A percentile compares a stretch with the other conserved stretches of the same genome.
Evolutionary conservation across 495 filamentous ascomycete genomes (phyloP).

Genomic region (Xylaria telfairii): DNA sequence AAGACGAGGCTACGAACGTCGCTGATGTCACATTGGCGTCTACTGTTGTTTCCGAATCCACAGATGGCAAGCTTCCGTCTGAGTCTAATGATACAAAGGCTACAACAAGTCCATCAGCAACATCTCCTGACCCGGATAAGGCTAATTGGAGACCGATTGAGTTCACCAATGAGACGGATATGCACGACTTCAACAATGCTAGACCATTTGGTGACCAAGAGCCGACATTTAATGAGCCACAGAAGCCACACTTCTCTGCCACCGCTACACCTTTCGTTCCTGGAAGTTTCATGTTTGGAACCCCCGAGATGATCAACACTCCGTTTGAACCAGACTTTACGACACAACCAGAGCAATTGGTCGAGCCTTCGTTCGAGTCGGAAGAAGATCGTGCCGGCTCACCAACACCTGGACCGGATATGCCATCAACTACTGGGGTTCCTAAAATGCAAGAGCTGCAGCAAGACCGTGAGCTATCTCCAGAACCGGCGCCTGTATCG

Average conservation of each 20-base stretch:
- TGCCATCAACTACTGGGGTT: slow-evolving; percentile 26
- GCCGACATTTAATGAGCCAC: slow-evolving; percentile 47
- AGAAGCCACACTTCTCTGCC: slow-evolving; percentile 68
- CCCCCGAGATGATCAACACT: slow-evolving; percentile 21
- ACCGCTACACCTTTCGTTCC: slow-evolving; percentile 71
- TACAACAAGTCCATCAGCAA: slow-evolving; percentile 52
- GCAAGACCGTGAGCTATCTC: slow-evolving; percentile 29
- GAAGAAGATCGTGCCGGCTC: slow-evolving; percentile 49
- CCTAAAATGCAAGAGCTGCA: slow-evolving; percentile 33
- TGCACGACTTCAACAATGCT: slow-evolving; percentile 50
- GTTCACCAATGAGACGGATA: slow-evolving; percentile 45
- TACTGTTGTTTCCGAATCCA: slow-evolving; percentile 51
- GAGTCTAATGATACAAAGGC: slow-evolving; percentile 56
- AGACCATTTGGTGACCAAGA: slow-evolving; percentile 46
- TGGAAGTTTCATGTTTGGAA: slow-evolving; percentile 53
- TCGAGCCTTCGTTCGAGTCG: slow-evolving; percentile 50
- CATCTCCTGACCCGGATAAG: slow-evolving; percentile 47
- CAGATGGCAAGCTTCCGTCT: slow-evolving; percentile 52
- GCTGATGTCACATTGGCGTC: slow-evolving; percentile 54
- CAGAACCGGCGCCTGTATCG: slow-evolving; percentile 26
- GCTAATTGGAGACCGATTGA: slow-evolving; percentile 52
- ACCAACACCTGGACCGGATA: slow-evolving; percentile 42
- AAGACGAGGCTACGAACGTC: slow-evolving; percentile 49
- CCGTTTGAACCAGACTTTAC: slow-evolving; percentile 33
- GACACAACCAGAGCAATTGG: slow-evolving; percentile 35